These are phyloP conservation scores for Phytophthora vignae DNA, from an alignment of 352 stramenopile genomes.

Conservation along the genomic window DNA sequence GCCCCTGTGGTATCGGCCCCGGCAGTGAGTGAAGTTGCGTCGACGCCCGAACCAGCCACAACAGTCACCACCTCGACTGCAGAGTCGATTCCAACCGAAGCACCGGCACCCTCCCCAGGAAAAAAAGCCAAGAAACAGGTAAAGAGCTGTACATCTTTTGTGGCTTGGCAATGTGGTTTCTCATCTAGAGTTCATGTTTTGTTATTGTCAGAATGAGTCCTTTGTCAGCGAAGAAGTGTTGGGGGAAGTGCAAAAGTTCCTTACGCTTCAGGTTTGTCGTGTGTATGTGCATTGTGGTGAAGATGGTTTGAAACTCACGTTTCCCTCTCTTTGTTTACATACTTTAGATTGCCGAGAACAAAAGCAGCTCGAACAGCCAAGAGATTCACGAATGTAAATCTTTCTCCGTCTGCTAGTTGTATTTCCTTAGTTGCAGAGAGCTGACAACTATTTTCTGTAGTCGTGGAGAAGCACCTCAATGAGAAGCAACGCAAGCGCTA, in stretches of 20 bases:
- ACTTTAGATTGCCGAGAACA: constrained; percentile 57
- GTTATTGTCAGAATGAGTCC: constrained; percentile 36
- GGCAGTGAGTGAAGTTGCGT: neutral
- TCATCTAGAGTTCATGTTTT: neutral
- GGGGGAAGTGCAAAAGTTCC: constrained; percentile 39
- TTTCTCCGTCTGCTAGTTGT: neutral
- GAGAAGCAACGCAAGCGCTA: constrained; percentile 50
- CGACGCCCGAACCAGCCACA: neutral
- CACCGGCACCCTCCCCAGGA: constrained; percentile 8
- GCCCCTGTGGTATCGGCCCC: neutral
- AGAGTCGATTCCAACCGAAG: constrained; percentile 2
- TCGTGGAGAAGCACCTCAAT: constrained; percentile 44
- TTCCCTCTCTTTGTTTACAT: too few species aligned
- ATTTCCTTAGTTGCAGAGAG: neutral
- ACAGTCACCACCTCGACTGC: neutral
- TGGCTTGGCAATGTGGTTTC: neutral
- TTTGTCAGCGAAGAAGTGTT: constrained; percentile 39
- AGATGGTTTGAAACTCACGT: too few species aligned
- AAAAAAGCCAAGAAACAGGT: constrained; percentile 30
- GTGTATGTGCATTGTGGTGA: too few species aligned
- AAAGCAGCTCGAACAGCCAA: constrained; percentile 56
- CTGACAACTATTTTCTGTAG: constrained; percentile 21
- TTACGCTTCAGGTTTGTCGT: constrained; percentile 42
- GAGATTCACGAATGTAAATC: constrained; percentile 67
- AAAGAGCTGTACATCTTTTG: neutral